phyloP scores from a whole-genome alignment of 108 stramenopile genomes.

The Cyclotella kingstonii region DNA sequence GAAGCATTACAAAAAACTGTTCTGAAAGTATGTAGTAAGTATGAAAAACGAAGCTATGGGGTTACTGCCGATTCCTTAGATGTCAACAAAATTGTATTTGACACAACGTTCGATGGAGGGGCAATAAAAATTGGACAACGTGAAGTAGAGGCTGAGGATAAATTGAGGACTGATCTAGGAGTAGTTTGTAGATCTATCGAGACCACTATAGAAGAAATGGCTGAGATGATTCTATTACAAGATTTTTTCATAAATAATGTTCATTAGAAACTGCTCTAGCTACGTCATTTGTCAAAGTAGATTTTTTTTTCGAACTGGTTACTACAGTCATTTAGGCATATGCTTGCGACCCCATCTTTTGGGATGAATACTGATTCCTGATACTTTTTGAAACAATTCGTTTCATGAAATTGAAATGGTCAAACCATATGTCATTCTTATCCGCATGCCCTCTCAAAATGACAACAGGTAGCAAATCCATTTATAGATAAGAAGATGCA shows the following conservation, averaged over 20 bases:
- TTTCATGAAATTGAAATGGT: too few relatives aligned
- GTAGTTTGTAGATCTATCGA: conserved; percentile 57
- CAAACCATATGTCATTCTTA: too few relatives aligned
- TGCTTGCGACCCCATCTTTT: too few relatives aligned
- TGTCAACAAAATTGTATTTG: conserved; percentile 43
- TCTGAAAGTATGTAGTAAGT: conserved; percentile 9
- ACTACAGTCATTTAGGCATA: too few relatives aligned
- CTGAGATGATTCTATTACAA: conserved; percentile 34
- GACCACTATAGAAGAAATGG: conserved; percentile 78
- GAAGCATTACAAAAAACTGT: conserved; percentile 44
- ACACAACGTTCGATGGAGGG: conserved; percentile 73
- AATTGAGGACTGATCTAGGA: conserved; percentile 52
- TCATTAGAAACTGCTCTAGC: background rate
- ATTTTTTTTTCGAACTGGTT: too few relatives aligned
- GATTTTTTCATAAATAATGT: background rate
- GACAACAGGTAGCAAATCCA: too few relatives aligned
- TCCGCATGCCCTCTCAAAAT: too few relatives aligned
- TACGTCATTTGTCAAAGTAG: background rate
- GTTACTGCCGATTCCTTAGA: conserved; percentile 3
- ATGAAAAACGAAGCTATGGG: conserved; percentile 8
- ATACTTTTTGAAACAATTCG: too few relatives aligned
- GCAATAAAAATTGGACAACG: conserved; percentile 73
- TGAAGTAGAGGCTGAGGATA: conserved; percentile 61
- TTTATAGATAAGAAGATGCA: too few relatives aligned
- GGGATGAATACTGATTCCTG: too few relatives aligned